Percentiles rank a stretch among this genome's conserved stretches.
Conservation (phyloP, 371 early-diverging fungal genomes). For the Apophysomyces ossiformis region DNA sequence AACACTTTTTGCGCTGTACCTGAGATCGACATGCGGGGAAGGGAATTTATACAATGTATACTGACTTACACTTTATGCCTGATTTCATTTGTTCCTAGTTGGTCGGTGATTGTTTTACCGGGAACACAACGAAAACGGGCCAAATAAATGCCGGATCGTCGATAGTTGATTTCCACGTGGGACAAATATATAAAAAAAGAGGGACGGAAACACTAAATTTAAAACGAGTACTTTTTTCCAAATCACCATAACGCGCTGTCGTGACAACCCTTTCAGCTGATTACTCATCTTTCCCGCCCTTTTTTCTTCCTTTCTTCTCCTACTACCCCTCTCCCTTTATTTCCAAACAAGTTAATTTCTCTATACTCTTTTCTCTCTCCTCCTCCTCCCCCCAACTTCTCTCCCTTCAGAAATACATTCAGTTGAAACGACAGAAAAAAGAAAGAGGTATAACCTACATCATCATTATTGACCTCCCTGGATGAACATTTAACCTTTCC, state of each 20-base stretch:
- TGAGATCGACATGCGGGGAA: constrained; percentile 4
- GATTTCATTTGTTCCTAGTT: not conserved
- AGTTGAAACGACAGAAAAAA: not conserved
- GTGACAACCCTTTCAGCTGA: not conserved
- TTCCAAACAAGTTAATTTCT: not conserved
- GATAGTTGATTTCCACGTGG: constrained; percentile 5
- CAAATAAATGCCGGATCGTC: constrained; percentile 1
- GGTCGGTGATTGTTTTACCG: not conserved
- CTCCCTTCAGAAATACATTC: not conserved
- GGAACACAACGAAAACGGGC: not conserved
- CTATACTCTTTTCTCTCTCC: not conserved
- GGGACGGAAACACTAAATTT: not conserved
- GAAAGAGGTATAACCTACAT: not conserved
- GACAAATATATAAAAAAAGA: not conserved
- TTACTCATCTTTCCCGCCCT: constrained; percentile 5
- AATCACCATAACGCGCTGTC: not conserved
- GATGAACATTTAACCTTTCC: constrained; percentile 1
- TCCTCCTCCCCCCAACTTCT: not conserved
- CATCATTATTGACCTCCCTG: not conserved
- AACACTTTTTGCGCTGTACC: not conserved
- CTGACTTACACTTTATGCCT: too few relatives aligned
- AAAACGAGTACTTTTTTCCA: not conserved
- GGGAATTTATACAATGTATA: too few relatives aligned
- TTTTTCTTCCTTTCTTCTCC: not conserved
- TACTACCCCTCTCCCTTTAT: too few relatives aligned